Evolutionary conservation across 2,329 filamentous ascomycete species (phyloP), one percentile per base, ranked within the genome.

Genomic region (Herpotrichia juniperi): DNA sequence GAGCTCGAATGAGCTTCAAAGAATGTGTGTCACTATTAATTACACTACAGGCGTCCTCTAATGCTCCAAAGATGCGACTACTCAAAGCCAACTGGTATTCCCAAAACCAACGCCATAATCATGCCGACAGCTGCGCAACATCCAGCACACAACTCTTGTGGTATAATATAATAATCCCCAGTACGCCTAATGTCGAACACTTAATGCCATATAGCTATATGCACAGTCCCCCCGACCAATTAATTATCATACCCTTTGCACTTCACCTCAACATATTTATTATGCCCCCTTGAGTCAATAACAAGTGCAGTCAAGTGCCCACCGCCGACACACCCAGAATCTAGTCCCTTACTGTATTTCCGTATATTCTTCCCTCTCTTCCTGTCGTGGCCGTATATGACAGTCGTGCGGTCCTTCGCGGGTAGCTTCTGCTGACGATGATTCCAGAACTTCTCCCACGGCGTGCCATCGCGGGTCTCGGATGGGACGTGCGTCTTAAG

Each of bases 311-410:
- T 91, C 58, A 99, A 77, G 56, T 85, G 80, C 1, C 86, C 87
- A 10, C 92, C 93, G 56, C 83, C 84, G 2, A 91, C 86, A 70
- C 94, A 97, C 0, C 87, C 88, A 0, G 89, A 90, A 73, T 97
- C 94, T 42, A 97, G 78, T 0, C 94, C 94, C 66, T 92, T 90
- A 3, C 88, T 90, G 73, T 90, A 96, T 43, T 82, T 79, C 44
- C 84, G 73, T 16, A 88, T 74, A 64, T 83, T 82, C 22, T 96
- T 81, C 0, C 91, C 92, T 2, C 77, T 76, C 64, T 87, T 87
- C 19, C 91, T 84, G 69, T 97, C 91, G 69, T 97, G 93, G 4
- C 93, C 93, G 73, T 96, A 97, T 0, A 90, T 89, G 34, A 96
- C 88, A 1, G 89, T 91, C 34, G 79, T 83, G 9, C 83, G 78